Conservation (phyloP, 768 basidiomycete species). For the Ephemerocybe angulata region DNA sequence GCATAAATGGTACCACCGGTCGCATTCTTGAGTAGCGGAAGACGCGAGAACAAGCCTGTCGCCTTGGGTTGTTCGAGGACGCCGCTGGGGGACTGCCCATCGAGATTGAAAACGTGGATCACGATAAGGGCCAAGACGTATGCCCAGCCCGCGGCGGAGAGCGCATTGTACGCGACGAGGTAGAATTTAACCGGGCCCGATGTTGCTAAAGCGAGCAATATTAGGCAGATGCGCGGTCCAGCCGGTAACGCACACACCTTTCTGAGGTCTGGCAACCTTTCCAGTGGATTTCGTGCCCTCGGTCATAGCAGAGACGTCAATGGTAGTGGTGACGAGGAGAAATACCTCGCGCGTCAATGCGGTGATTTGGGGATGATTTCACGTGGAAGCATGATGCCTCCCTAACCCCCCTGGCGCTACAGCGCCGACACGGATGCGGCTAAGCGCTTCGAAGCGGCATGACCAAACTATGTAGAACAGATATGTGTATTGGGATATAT, state of each 20-base stretch:
- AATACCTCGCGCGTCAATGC: background rate
- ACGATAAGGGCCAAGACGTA: slow-evolving; percentile 60
- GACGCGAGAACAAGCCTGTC: slow-evolving; percentile 33
- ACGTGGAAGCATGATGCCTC: no score
- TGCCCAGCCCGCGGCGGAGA: slow-evolving; percentile 73
- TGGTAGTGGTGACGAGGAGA: background rate
- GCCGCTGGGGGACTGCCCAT: slow-evolving; percentile 33
- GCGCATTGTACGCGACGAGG: slow-evolving; percentile 72
- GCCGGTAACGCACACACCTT: background rate
- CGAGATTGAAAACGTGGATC: slow-evolving; percentile 44
- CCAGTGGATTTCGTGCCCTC: background rate
- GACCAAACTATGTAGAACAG: no score
- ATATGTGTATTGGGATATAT: no score
- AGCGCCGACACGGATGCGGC: no score
- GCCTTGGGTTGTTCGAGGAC: slow-evolving; percentile 22
- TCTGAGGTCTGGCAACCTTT: background rate
- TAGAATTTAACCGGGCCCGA: slow-evolving; percentile 47
- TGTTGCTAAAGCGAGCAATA: slow-evolving; percentile 16
- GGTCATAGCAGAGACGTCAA: background rate
- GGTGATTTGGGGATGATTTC: background rate
- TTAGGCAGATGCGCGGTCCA: background rate
- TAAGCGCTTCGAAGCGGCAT: no score
- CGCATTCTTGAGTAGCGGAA: slow-evolving; percentile 29
- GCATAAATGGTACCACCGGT: slow-evolving; percentile 28
- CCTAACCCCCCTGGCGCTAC: no score